phyloP scores from a whole-genome alignment of 352 stramenopile genomes.

The Phytophthora chlamydospora region DNA sequence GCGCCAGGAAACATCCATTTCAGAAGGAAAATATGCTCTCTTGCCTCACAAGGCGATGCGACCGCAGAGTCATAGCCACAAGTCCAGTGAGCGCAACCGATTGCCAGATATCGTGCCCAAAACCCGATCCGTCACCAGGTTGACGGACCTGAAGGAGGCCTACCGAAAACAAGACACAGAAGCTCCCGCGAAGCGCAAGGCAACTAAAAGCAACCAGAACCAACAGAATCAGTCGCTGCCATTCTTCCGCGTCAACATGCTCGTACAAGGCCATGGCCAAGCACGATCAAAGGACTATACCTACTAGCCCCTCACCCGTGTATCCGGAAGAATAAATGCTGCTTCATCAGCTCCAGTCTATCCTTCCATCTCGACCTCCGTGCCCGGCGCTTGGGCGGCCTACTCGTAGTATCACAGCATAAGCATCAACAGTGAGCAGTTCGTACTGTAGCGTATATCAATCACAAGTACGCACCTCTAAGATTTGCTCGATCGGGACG shows the following conservation, averaged over 20 bases:
- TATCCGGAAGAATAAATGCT: constrained; percentile 36
- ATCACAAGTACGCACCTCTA: constrained; percentile 52
- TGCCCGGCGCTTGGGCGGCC: constrained; percentile 33
- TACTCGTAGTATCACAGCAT: constrained; percentile 7
- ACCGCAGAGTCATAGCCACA: constrained; percentile 16
- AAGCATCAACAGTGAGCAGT: constrained; percentile 4
- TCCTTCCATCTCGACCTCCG: constrained; percentile 44
- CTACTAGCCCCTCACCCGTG: constrained; percentile 31
- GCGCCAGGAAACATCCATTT: constrained; percentile 20
- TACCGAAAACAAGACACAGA: constrained; percentile 25
- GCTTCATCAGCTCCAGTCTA: constrained; percentile 19
- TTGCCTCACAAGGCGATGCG: constrained; percentile 8
- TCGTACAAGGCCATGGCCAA: constrained; percentile 60
- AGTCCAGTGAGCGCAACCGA: constrained; percentile 7
- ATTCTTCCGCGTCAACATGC: constrained; percentile 78
- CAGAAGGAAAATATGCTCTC: constrained; percentile 5
- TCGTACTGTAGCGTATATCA: not conserved
- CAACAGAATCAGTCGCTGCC: constrained; percentile 49
- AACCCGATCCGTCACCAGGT: constrained; percentile 10
- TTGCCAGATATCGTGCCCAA: constrained; percentile 32
- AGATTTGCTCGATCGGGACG: constrained; percentile 64
- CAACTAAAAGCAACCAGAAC: constrained; percentile 34
- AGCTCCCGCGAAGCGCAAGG: constrained; percentile 13
- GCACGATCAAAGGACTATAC: constrained; percentile 48
- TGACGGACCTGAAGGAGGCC: constrained; percentile 37